Percentiles rank a stretch among this genome's conserved stretches.
These are phyloP conservation scores for Fusarium clavum DNA, from an alignment of 2,329 filamentous ascomycete species.

Conservation along the genomic window DNA sequence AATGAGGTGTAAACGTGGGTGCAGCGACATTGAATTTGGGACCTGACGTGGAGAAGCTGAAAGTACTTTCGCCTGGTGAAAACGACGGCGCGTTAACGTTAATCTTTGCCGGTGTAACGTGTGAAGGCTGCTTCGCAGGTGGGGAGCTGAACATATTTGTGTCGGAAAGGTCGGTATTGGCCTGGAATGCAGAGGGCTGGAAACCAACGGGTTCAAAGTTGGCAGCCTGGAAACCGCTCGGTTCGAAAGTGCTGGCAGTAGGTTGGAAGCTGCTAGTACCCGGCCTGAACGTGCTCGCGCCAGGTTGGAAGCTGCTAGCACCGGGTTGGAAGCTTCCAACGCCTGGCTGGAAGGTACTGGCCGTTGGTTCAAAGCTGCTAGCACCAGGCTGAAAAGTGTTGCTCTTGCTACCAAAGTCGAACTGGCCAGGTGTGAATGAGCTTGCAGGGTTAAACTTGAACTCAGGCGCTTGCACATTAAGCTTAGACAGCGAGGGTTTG, in stretches of 20 bases:
- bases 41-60: slow-evolving; percentile 75
- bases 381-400: slow-evolving; percentile 58
- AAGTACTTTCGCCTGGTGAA: slow-evolving; percentile 72
- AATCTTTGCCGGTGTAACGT: slow-evolving; percentile 61
- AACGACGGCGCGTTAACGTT: slow-evolving; percentile 79
- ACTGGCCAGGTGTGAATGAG: slow-evolving; percentile 44
- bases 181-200: slow-evolving; percentile 63
- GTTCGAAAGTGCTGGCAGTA: slow-evolving; percentile 23
- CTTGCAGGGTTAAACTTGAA: slow-evolving; percentile 79
- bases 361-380: slow-evolving; percentile 40
- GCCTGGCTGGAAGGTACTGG: neutral
- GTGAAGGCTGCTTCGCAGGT: slow-evolving; percentile 21
- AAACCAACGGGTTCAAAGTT: slow-evolving; percentile 27
- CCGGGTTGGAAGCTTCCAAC: slow-evolving; percentile 19
- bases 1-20: slow-evolving; percentile 77
- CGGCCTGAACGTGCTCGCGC: slow-evolving; percentile 17
- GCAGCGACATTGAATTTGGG: slow-evolving; percentile 81
- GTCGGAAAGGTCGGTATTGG: slow-evolving; percentile 38
- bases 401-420: slow-evolving; percentile 49
- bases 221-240: slow-evolving; percentile 19
- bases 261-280: slow-evolving; percentile 50
- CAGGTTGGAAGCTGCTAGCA: slow-evolving; percentile 19
- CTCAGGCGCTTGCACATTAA: slow-evolving; percentile 90
- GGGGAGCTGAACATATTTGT: slow-evolving; percentile 39
- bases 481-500: slow-evolving; percentile 78